These are phyloP conservation scores for Candida saitoana DNA, from an alignment of 805 yeast species.

Conservation along the genomic window DNA sequence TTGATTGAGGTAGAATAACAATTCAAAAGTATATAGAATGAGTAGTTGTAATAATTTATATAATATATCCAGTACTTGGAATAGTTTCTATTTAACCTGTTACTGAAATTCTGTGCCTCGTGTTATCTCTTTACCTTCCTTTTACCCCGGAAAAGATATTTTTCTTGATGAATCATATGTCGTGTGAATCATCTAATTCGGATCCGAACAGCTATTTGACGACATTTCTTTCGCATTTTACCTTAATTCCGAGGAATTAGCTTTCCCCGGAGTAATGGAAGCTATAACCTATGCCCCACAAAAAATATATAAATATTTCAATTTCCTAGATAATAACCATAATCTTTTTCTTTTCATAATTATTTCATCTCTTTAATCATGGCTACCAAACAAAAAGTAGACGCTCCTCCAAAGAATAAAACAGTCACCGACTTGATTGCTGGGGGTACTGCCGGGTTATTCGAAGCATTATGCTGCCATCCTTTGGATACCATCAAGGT, in stretches of 20 bases:
- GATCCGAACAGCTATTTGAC: not conserved
- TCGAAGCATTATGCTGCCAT: constrained; percentile 96
- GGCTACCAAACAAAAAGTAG: constrained; percentile 6
- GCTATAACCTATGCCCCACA: not conserved
- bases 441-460: constrained; percentile 96
- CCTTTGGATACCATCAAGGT: constrained; percentile 98
- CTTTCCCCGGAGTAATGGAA: not conserved
- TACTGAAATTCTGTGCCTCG: no score
- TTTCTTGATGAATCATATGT: no score
- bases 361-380: not conserved
- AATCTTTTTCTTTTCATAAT: not conserved
- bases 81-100: no score
- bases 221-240: not conserved
- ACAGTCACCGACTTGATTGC: constrained; percentile 69
- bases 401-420: constrained; percentile 30
- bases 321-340: not conserved
- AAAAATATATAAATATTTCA: not conserved
- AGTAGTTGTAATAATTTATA: no score
- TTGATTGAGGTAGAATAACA: no score
- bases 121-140: no score
- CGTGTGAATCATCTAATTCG: not conserved
- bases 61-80: no score
- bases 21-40: no score
- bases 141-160: no score
- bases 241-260: not conserved